Evolutionary conservation across 2,329 filamentous ascomycete species (phyloP).

Genomic region (Sporothrix sp.): DNA sequence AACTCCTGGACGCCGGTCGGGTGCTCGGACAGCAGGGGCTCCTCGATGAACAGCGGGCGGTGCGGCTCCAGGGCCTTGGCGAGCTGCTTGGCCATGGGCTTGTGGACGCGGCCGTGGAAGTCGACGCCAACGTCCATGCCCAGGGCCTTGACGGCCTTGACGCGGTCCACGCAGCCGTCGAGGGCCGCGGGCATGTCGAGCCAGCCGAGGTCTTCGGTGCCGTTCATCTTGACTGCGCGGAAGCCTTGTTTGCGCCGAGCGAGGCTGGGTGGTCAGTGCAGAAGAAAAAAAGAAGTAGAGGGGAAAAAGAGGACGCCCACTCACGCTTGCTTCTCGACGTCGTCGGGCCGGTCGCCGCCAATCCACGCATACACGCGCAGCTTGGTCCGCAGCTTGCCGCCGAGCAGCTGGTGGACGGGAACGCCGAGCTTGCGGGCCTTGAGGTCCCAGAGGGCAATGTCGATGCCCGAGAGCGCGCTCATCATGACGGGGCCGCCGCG

Average conservation of each 20-base stretch:
- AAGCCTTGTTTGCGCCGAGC: slow-evolving; percentile 46
- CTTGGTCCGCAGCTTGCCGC: slow-evolving; percentile 55
- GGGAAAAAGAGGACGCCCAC: too few relatives aligned
- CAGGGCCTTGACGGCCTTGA: slow-evolving; percentile 52
- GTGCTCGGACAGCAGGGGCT: slow-evolving; percentile 55
- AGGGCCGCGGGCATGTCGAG: slow-evolving; percentile 52
- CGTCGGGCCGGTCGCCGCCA: slow-evolving; percentile 53
- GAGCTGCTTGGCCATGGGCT: slow-evolving; percentile 61
- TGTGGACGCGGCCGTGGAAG: slow-evolving; percentile 60
- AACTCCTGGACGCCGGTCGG: slow-evolving; percentile 48
- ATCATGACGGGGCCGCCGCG: slow-evolving; percentile 62
- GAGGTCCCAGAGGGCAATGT: slow-evolving; percentile 62
- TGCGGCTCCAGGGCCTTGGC: slow-evolving; percentile 52
- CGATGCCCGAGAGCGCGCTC: slow-evolving; percentile 60
- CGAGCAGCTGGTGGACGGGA: slow-evolving; percentile 56
- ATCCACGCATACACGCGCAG: slow-evolving; percentile 61
- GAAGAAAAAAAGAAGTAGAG: too few relatives aligned
- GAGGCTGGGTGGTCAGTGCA: too few relatives aligned
- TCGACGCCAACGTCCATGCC: slow-evolving; percentile 59
- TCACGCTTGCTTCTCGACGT: slow-evolving; percentile 49
- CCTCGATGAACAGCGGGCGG: slow-evolving; percentile 56
- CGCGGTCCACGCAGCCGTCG: slow-evolving; percentile 47
- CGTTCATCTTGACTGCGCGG: slow-evolving; percentile 58
- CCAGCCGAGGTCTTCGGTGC: slow-evolving; percentile 58
- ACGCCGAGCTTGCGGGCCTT: slow-evolving; percentile 38